Conservation (phyloP, 495 filamentous ascomycete genomes). For the Apodospora peruviana region DNA sequence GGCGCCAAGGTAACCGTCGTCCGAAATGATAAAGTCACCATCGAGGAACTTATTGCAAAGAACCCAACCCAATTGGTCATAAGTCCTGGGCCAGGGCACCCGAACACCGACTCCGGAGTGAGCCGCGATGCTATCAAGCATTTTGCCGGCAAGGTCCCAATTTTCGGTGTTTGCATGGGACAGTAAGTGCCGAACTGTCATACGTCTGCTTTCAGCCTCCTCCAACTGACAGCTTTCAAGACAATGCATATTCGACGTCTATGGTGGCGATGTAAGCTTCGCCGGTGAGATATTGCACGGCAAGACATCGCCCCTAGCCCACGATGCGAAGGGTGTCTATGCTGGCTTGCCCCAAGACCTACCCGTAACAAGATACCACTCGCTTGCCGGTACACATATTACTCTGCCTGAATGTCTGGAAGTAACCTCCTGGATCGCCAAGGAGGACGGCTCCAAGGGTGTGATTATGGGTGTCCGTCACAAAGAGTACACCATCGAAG, state of each 20-base stretch:
- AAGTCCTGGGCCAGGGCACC: slow-evolving; percentile 92
- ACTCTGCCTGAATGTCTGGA: slow-evolving; percentile 84
- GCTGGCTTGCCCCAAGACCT: slow-evolving; percentile 67
- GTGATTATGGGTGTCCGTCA: slow-evolving; percentile 97
- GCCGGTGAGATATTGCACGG: slow-evolving; percentile 96
- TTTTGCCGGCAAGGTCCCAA: slow-evolving; percentile 92
- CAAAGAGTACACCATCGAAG: slow-evolving; percentile 83
- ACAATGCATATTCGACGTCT: slow-evolving; percentile 90
- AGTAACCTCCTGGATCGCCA: slow-evolving; percentile 83
- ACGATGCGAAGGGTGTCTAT: slow-evolving; percentile 87
- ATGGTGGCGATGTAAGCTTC: slow-evolving; percentile 84
- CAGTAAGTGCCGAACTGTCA: slow-evolving; percentile 50
- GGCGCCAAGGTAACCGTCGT: slow-evolving; percentile 83
- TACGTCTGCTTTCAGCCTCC: neutral
- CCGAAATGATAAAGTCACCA: slow-evolving; percentile 84
- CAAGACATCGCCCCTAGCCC: slow-evolving; percentile 85
- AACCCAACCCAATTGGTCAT: slow-evolving; percentile 91
- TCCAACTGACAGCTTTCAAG: slow-evolving; percentile 17
- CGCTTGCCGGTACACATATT: slow-evolving; percentile 85
- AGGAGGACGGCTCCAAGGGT: slow-evolving; percentile 56
- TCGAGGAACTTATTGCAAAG: slow-evolving; percentile 74
- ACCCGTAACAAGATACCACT: slow-evolving; percentile 92
- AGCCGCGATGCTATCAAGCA: slow-evolving; percentile 84
- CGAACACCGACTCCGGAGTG: slow-evolving; percentile 81
- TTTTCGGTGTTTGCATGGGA: slow-evolving; percentile 98